These are phyloP conservation scores for Penicillium verhagenii DNA, from an alignment of 495 filamentous ascomycete genomes.

Conservation along the genomic window DNA sequence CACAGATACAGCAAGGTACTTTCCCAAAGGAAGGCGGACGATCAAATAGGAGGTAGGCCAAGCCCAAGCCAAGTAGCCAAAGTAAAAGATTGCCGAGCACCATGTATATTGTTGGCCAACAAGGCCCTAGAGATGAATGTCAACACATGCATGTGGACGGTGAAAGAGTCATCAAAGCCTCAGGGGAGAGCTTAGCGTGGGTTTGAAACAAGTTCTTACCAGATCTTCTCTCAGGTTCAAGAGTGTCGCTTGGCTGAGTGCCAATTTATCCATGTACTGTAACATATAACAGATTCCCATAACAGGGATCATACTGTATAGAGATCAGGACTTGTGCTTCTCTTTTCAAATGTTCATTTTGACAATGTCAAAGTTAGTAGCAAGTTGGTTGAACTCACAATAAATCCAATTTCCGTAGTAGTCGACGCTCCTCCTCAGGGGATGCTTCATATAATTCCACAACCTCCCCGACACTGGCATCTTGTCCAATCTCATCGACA, in stretches of 20 bases:
- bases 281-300: slow-evolving; percentile 47
- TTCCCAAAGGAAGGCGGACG: slow-evolving; percentile 52
- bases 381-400: slow-evolving; percentile 19
- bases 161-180: too few relatives aligned
- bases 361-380: too few relatives aligned
- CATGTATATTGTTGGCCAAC: slow-evolving; percentile 44
- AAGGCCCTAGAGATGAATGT: too few relatives aligned
- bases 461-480: slow-evolving; percentile 36
- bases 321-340: neutral
- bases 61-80: slow-evolving; percentile 49
- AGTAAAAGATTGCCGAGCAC: slow-evolving; percentile 47
- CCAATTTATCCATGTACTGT: slow-evolving; percentile 59
- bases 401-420: slow-evolving; percentile 34
- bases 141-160: too few relatives aligned
- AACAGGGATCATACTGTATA: slow-evolving; percentile 45
- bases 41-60: slow-evolving; percentile 52
- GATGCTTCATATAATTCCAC: slow-evolving; percentile 28
- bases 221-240: slow-evolving; percentile 47
- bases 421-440: slow-evolving; percentile 22
- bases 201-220: slow-evolving; percentile 14
- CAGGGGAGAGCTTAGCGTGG: too few relatives aligned
- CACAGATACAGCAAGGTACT: slow-evolving; percentile 38
- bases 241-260: slow-evolving; percentile 52
- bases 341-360: neutral
- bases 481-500: slow-evolving; percentile 1